Base-by-base conservation (phyloP, 2,329 filamentous ascomycete species). In the Orbilia brochopaga region DNA sequence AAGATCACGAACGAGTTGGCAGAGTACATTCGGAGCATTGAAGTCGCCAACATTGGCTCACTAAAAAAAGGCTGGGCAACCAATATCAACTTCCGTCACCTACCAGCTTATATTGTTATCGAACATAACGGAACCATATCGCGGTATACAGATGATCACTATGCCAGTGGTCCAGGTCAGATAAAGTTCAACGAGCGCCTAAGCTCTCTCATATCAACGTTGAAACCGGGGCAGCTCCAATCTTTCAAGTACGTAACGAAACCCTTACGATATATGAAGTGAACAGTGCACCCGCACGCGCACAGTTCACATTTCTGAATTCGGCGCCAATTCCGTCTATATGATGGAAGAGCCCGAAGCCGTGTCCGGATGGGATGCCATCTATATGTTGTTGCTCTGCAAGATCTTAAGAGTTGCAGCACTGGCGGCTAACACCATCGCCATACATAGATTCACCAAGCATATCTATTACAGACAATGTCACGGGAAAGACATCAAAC, bases 181-280 rank as follows among this genome's bases (percentile, higher is more conserved):
- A 13, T 13, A 17, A 13, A 13, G 1, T 59, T 59, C 23, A 59
- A 59, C 21, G 24, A 59, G 5, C 32, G n/a, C n/a, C 35, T 62
- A 13, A 27, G 21, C 30, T 11, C 30, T 35, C n/a, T 62, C 21
- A 55, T 54, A 1, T 3, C 3, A n/a, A 44, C 15, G 2, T 11
- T 62, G 23, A 48, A 17, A 15, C 50, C 59, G 19, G 59, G 59
- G n/a, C 59, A 62, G 24, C 42, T 62, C 3, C 5, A 54, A 23
- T 54, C 59, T 15, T 62, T 62, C 23, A 32, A 40, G 59, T 55
- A 2, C 21, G 37, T 53, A 32, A 17, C 2, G 7, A 17, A 30
- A 30, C 30, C 7, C 2, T 32, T 5, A 40, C 15, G 15, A 2
- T 55, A 7, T 51, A 21, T n/a, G n/a, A n/a, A n/a, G n/a, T n/a